Evolutionary conservation across 2,329 filamentous ascomycete species (phyloP).

Genomic region (Hypoxylon sp.): DNA sequence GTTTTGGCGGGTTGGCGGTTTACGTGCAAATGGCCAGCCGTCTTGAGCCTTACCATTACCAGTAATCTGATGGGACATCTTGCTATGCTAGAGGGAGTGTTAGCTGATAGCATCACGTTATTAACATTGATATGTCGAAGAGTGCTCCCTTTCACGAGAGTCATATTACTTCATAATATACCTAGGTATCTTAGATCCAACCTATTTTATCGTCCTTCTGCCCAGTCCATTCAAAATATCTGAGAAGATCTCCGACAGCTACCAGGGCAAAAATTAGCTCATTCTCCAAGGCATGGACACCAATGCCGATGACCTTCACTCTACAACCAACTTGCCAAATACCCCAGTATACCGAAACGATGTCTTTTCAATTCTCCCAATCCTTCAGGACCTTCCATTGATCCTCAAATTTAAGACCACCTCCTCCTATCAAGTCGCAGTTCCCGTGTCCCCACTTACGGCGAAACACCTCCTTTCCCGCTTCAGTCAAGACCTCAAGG

Average conservation of each 20-base stretch:
- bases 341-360: background rate
- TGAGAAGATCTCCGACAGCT: background rate
- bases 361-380: constrained; percentile 50
- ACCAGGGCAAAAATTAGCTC: background rate
- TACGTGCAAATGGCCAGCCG: too few species aligned
- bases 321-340: background rate
- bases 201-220: background rate
- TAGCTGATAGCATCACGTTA: background rate
- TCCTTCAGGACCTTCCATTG: constrained; percentile 64
- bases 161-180: background rate
- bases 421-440: constrained; percentile 59
- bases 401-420: constrained; percentile 59
- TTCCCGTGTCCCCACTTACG: constrained; percentile 64
- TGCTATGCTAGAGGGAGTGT: background rate
- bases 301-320: too few species aligned
- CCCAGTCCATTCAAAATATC: background rate
- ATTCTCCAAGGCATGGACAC: background rate
- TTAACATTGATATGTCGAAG: background rate
- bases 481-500: constrained; percentile 55
- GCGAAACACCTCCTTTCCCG: constrained; percentile 54
- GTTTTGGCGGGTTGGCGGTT: too few species aligned
- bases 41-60: background rate
- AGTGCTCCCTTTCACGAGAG: background rate
- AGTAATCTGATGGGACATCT: background rate
- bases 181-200: too few species aligned